phyloP scores from a whole-genome alignment of 2,329 filamentous ascomycete species.

The Aureobasidium melanogenum region DNA sequence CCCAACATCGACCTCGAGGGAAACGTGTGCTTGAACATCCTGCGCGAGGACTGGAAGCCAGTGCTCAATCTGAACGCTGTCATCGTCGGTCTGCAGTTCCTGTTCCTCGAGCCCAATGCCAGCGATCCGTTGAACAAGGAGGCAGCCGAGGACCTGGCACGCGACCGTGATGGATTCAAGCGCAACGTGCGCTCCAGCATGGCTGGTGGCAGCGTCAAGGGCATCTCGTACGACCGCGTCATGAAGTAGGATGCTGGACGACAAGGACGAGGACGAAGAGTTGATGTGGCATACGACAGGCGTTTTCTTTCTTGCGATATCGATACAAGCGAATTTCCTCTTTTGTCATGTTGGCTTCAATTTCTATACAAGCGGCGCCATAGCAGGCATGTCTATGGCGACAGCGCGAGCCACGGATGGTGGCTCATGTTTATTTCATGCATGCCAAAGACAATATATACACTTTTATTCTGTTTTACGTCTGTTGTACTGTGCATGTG shows the following conservation, averaged over 20 bases:
- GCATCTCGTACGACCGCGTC: conserved; percentile 68
- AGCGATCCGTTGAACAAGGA: conserved; percentile 98
- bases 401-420: background rate
- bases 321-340: conserved; percentile 5
- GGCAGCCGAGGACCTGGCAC: conserved; percentile 82
- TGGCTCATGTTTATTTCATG: background rate
- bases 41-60: conserved; percentile 98
- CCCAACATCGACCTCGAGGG: conserved; percentile 97
- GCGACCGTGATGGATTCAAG: conserved; percentile 81
- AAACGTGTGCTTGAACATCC: conserved; percentile 95
- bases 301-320: background rate
- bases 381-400: background rate
- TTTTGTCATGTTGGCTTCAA: background rate
- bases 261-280: background rate
- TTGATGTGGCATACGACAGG: conserved; percentile 9
- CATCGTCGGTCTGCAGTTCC: conserved; percentile 87
- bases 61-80: conserved; percentile 95
- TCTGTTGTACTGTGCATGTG: background rate
- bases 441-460: background rate
- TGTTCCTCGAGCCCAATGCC: conserved; percentile 96
- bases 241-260: conserved; percentile 42
- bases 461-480: background rate
- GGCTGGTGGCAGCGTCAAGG: conserved; percentile 68
- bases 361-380: background rate
- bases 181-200: conserved; percentile 80